These are phyloP conservation scores for Backusella tuberculispora DNA, from an alignment of 192 early-diverging fungal genomes.

Conservation along the genomic window DNA sequence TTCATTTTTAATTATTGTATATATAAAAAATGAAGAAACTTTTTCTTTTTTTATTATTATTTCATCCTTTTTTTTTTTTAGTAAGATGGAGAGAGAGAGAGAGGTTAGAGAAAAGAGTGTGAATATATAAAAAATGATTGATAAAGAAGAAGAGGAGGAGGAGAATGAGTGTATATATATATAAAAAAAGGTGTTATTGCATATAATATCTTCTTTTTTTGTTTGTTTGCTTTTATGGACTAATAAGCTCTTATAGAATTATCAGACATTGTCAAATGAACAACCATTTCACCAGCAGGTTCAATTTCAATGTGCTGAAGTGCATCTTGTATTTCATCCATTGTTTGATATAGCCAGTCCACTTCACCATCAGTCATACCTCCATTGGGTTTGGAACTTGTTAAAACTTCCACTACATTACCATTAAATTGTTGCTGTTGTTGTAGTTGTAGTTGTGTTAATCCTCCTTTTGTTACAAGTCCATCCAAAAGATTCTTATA, in stretches of 20 bases:
- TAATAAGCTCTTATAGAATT: constrained; percentile 18
- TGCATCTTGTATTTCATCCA: constrained; percentile 39
- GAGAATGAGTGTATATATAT: constrained; percentile 3
- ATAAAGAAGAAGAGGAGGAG: background rate
- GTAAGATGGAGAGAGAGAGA: background rate
- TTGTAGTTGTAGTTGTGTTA: background rate
- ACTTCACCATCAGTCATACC: constrained; percentile 27
- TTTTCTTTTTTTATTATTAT: too few relatives aligned
- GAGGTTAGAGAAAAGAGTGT: constrained; percentile 5
- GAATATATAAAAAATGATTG: background rate
- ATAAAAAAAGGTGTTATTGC: background rate
- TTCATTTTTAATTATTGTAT: too few relatives aligned
- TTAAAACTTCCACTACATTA: background rate
- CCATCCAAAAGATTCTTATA: constrained; percentile 16
- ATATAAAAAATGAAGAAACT: too few relatives aligned
- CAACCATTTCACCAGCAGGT: constrained; percentile 44
- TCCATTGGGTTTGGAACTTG: constrained; percentile 21
- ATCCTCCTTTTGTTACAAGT: background rate
- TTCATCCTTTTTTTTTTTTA: too few relatives aligned
- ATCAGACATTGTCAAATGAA: constrained; percentile 37
- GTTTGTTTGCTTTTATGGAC: background rate
- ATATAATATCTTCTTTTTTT: background rate
- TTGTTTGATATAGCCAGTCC: constrained; percentile 38
- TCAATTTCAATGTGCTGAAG: constrained; percentile 37
- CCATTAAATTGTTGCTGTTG: background rate